Conservation (phyloP, 306 rosid genomes). For the Acacia confusa region DNA sequence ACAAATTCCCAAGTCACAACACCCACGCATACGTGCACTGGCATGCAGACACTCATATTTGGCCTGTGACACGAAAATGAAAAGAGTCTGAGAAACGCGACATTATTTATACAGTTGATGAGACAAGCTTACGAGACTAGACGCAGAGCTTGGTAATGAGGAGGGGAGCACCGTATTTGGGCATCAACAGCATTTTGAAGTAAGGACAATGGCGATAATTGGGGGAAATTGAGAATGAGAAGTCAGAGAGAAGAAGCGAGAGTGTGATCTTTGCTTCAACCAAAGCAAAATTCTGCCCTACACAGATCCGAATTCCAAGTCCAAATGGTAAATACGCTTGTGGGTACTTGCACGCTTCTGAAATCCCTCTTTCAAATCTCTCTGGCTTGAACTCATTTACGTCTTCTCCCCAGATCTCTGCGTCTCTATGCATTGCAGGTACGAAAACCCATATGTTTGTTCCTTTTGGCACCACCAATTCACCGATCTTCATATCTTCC, state of each 20-base stretch:
- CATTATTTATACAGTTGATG: neutral
- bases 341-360: slow-evolving; percentile 41
- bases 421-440: slow-evolving; percentile 34
- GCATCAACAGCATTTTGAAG: slow-evolving; percentile 23
- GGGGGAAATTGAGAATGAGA: slow-evolving; percentile 38
- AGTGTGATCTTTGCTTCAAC: slow-evolving; percentile 22
- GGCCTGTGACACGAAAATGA: too few species aligned
- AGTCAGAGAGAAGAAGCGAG: slow-evolving; percentile 24
- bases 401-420: slow-evolving; percentile 39
- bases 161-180: slow-evolving; percentile 37
- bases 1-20: too few species aligned
- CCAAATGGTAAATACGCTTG: slow-evolving; percentile 48
- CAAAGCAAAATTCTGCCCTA: slow-evolving; percentile 38
- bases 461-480: slow-evolving; percentile 40
- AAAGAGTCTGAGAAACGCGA: neutral
- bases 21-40: too few species aligned
- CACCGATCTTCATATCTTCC: slow-evolving; percentile 33
- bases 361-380: slow-evolving; percentile 36
- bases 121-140: neutral
- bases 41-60: too few species aligned
- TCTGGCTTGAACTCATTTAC: slow-evolving; percentile 36
- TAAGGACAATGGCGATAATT: slow-evolving; percentile 36
- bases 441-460: slow-evolving; percentile 27
- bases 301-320: slow-evolving; percentile 33
- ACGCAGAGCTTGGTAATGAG: slow-evolving; percentile 23